phyloP scores from a whole-genome alignment of 345 rosid genomes.

The Pistacia atlantica region DNA sequence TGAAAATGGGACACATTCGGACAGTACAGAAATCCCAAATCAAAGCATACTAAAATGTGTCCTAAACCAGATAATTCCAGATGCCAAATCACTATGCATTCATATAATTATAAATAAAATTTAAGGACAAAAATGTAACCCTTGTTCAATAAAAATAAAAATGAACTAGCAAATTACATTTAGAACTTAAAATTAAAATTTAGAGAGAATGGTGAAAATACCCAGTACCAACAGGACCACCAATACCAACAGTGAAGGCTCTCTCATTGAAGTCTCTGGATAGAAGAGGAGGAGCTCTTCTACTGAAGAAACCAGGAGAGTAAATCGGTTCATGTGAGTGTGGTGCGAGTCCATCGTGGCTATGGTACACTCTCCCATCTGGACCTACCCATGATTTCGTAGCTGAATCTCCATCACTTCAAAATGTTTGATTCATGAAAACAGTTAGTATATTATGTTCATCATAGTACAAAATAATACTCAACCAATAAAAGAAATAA shows the following conservation, averaged over 20 bases:
- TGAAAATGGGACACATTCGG: not conserved
- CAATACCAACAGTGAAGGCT: slow-evolving; percentile 95
- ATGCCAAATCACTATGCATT: not conserved
- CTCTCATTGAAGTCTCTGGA: slow-evolving; percentile 80
- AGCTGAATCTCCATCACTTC: too few species aligned
- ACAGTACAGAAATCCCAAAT: not conserved
- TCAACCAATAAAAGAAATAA: too few species aligned
- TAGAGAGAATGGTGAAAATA: slow-evolving; percentile 24
- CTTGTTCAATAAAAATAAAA: not conserved
- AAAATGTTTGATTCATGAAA: too few species aligned
- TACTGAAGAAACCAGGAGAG: slow-evolving; percentile 91
- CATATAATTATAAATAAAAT: not conserved
- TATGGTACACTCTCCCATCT: too few species aligned
- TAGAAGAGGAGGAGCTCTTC: slow-evolving; percentile 81
- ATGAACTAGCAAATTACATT: not conserved
- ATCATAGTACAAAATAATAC: too few species aligned
- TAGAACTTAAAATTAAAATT: not conserved
- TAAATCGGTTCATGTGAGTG: slow-evolving; percentile 98
- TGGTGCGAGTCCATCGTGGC: slow-evolving; percentile 98
- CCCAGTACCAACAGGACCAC: slow-evolving; percentile 99
- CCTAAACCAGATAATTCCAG: not conserved
- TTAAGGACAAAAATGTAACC: not conserved
- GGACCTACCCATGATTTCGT: too few species aligned
- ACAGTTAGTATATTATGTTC: too few species aligned
- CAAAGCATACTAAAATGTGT: not conserved